phyloP scores from a whole-genome alignment of 2,329 filamentous ascomycete species.

The Neodidymelliopsis sp. region DNA sequence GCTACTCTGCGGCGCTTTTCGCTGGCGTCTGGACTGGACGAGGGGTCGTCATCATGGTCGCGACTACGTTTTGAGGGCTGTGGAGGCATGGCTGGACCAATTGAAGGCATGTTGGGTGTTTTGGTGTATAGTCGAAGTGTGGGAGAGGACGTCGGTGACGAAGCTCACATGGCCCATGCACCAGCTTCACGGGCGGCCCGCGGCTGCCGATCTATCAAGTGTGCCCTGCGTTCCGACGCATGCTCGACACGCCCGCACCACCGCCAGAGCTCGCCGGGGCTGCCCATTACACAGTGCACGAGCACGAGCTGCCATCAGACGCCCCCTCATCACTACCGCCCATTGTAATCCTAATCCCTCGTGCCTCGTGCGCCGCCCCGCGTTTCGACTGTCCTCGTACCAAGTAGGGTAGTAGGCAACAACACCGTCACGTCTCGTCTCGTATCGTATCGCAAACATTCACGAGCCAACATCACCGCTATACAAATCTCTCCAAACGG shows the following conservation, averaged over 20 bases:
- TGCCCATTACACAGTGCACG: constrained; percentile 2
- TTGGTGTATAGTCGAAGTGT: constrained; percentile 12
- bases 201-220: constrained; percentile 21
- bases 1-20: constrained; percentile 62
- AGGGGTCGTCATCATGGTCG: constrained; percentile 53
- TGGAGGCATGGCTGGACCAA: constrained; percentile 74
- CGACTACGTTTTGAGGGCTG: constrained; percentile 65
- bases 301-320: neutral
- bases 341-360: neutral
- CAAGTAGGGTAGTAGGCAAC: constrained; percentile 4
- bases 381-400: neutral
- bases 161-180: neutral
- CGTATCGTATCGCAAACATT: constrained; percentile 2
- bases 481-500: constrained; percentile 1
- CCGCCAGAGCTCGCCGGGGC: constrained; percentile 10
- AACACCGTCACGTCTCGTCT: neutral
- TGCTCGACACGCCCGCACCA: constrained; percentile 16
- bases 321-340: neutral
- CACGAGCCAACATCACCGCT: neutral
- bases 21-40: constrained; percentile 49
- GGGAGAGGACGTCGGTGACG: neutral
- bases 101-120: constrained; percentile 62
- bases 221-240: too few relatives aligned
- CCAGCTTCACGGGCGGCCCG: constrained; percentile 22
- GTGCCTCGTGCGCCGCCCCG: neutral